Base-by-base conservation (phyloP, 176 grass and related monocot species). In the Aegilops speltoides region DNA sequence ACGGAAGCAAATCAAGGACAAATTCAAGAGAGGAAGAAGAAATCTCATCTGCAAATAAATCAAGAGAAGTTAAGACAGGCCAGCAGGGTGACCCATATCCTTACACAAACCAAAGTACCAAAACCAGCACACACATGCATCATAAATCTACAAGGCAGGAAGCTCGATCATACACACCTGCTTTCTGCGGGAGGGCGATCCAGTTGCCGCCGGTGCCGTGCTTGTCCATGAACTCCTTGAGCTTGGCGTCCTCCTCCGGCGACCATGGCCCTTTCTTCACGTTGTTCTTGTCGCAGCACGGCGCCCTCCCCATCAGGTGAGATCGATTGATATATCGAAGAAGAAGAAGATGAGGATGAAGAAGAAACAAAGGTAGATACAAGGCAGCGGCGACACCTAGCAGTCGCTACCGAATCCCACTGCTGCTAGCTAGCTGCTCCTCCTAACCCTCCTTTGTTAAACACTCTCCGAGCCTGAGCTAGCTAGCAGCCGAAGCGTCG, bases 251-350 rank as follows among this genome's bases (percentile, higher is more conserved):
- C 79, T 98, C 96, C 85, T 98, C 96, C 1, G 93, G 90, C 31
- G 96, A 98, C 96, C 96, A 98, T 2, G 96, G 96, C 2, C 96
- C 96, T 73, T 91, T 98, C 88, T 98, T 98, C 68, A 98, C 96
- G 79, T 86, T 95, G 80, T 94, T 95, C 86, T 98, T 98, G 11
- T 98, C 96, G 85, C 96, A 98, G 31, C 96, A 95, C 20, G 96
- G 96, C 75, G 96, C 93, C 62, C 96, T 95, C 63, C 96, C 96
- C 96, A 98, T 98, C 65, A 54, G 50, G 50, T 17, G 50, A 54
- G 50, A 7, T 54, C 1, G 50, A 54, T 54, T 54, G 50, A 54
- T 54, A 54, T 54, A 54, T 54, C 50, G 54, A 69, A 10, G 34
- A 57, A 80, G 64, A 37, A 52, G 67, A 76, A 65, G 34, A 85